Base-by-base conservation (phyloP, 441 rosid genomes). In the Pelargonium myrrhifolium region DNA sequence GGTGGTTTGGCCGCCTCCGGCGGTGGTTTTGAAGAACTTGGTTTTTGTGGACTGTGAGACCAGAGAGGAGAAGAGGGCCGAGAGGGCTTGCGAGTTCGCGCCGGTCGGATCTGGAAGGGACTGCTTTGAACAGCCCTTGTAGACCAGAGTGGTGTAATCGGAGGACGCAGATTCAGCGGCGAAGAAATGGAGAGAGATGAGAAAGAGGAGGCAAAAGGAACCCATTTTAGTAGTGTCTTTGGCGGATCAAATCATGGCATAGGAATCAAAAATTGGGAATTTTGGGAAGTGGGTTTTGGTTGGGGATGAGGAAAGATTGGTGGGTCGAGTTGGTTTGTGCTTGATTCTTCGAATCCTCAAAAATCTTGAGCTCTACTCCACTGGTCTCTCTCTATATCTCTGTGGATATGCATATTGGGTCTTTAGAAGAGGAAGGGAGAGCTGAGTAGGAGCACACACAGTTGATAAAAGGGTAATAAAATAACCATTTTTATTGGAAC, bases 91-190 rank as follows among this genome's bases (percentile, higher is more conserved):
- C 1, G 96, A 82, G 85, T 84, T 89, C 6, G 79, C 61, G n/a
- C 97, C 98, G 20, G 86, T 64, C 58, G 98, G 96, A 84, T 93
- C 98, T 80, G 85, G 82, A 76, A 90, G 84, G 40, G 83, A 12
- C 69, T 93, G 92, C 73, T 74, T 87, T 26, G 97, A 83, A 71
- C 98, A 93, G 39, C 97, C 98, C 74, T 90, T 93, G 81, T 89
- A 93, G 71, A 93, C 93, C 76, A 93, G 72, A 18, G 89, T 67
- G 66, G 78, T 81, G 84, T 70, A 85, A 73, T 87, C 95, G 1
- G 84, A 0, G 0, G 85, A 9, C 3, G 51, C 96, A 31, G 98
- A 84, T 68, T 83, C 79, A 71, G 47, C 26, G 71, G 70, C 31
- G 37, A 76, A 64, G 61, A 86, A 64, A 62, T 76, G 55, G 37